Evolutionary conservation across 1,284 basidiomycete species (phyloP).

Genomic region (Rhodofomes roseus): DNA sequence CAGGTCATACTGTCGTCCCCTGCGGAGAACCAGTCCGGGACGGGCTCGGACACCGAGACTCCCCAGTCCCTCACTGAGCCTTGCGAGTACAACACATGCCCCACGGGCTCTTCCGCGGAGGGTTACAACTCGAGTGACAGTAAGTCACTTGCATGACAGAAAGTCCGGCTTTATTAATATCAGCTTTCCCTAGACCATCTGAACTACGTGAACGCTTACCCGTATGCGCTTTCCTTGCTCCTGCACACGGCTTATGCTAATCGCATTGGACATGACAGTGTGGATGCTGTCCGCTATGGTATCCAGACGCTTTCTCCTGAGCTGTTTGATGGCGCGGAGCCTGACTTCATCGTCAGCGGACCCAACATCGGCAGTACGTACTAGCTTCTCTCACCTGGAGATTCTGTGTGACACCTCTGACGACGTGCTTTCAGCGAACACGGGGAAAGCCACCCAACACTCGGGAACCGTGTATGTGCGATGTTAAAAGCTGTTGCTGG

Average conservation of each 20-base stretch:
- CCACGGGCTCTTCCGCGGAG: slow-evolving; percentile 37
- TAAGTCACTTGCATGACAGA: slow-evolving; percentile 23
- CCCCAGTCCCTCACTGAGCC: slow-evolving; percentile 26
- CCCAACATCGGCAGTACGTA: slow-evolving; percentile 20
- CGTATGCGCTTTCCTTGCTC: slow-evolving; percentile 9
- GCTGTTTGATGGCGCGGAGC: slow-evolving; percentile 34
- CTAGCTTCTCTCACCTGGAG: background rate
- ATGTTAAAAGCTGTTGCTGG: too few relatives aligned
- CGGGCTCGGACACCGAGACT: slow-evolving; percentile 30
- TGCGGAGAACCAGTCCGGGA: slow-evolving; percentile 41
- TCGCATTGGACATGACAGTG: slow-evolving; percentile 17
- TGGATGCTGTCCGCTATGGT: slow-evolving; percentile 43
- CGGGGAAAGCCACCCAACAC: slow-evolving; percentile 10
- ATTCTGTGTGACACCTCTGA: too few relatives aligned
- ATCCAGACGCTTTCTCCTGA: slow-evolving; percentile 44
- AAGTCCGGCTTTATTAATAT: background rate
- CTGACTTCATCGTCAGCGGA: slow-evolving; percentile 45
- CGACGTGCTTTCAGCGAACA: slow-evolving; percentile 9
- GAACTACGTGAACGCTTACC: slow-evolving; percentile 23
- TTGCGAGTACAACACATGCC: slow-evolving; percentile 39
- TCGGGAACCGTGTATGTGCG: slow-evolving; percentile 21
- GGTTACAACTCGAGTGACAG: slow-evolving; percentile 40
- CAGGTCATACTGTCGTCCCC: slow-evolving; percentile 42
- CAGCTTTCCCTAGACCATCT: slow-evolving; percentile 11
- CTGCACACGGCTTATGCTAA: background rate